Conservation (phyloP, 202 grass and related monocot species). For the Musa balbisiana region DNA sequence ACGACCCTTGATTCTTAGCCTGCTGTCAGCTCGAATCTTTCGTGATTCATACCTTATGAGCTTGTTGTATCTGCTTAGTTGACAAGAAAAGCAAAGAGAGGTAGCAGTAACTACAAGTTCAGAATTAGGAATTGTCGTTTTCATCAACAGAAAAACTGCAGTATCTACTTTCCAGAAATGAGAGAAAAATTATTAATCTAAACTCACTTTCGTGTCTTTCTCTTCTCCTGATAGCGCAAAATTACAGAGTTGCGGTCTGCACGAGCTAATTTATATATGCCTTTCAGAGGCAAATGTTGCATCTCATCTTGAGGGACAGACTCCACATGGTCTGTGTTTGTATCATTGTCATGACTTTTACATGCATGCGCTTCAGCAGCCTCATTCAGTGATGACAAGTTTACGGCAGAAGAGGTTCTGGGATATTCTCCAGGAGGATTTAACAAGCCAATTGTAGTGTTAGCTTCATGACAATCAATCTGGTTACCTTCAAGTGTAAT, state of each 20-base stretch:
- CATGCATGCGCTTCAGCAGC: conserved; percentile 36
- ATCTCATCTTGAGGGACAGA: neutral
- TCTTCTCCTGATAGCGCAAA: conserved; percentile 89
- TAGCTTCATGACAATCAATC: conserved; percentile 3
- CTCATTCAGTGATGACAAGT: conserved; percentile 37
- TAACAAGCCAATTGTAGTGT: conserved; percentile 29
- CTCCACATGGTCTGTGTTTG: conserved; percentile 2
- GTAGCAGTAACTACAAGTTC: neutral
- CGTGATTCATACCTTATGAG: conserved; percentile 84
- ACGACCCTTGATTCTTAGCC: conserved; percentile 69
- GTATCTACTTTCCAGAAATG: too few species aligned
- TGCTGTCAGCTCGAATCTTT: conserved; percentile 63
- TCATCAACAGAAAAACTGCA: too few species aligned
- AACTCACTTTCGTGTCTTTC: conserved; percentile 81
- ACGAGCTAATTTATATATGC: conserved; percentile 38
- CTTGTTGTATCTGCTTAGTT: conserved; percentile 63
- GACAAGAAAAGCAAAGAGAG: conserved; percentile 10
- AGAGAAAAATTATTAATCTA: too few species aligned
- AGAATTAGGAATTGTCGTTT: neutral
- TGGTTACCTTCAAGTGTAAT: conserved; percentile 20
- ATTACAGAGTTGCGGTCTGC: conserved; percentile 58
- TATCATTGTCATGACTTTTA: conserved; percentile 22
- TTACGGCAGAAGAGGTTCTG: conserved; percentile 29
- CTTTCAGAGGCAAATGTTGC: conserved; percentile 22
- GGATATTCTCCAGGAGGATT: conserved; percentile 23